phyloP scores from a whole-genome alignment of 305 asterid species.

The Solanum hybrid region DNA sequence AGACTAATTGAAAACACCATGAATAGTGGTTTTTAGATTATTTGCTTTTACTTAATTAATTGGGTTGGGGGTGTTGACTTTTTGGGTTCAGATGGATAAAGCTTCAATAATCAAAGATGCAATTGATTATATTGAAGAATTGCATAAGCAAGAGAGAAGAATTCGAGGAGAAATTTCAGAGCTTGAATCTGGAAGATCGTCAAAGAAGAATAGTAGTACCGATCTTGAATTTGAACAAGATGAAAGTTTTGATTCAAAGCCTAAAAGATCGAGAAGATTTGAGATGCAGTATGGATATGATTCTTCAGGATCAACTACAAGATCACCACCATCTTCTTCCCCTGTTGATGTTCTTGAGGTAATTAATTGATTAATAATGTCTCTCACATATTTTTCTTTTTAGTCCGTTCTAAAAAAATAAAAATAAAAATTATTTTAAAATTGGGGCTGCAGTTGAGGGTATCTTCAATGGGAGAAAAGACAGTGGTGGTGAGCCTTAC shows the following conservation, averaged over 20 bases:
- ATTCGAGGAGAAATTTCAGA: conserved; percentile 47
- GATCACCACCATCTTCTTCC: conserved; percentile 8
- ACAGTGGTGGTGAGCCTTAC: conserved; percentile 62
- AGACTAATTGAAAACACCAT: background rate
- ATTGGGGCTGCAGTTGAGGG: conserved; percentile 43
- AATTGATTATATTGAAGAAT: conserved; percentile 48
- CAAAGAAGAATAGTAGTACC: conserved; percentile 11
- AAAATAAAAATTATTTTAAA: no score
- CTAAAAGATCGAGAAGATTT: conserved; percentile 35
- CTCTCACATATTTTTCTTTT: background rate
- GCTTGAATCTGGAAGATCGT: conserved; percentile 31
- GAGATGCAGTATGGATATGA: conserved; percentile 21
- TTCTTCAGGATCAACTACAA: conserved; percentile 19
- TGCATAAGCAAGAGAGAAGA: conserved; percentile 51
- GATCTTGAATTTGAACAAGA: conserved; percentile 26
- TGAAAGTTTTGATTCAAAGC: conserved; percentile 22
- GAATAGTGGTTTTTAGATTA: background rate
- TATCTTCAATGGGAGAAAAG: conserved; percentile 56
- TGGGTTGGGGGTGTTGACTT: background rate
- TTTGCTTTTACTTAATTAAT: background rate
- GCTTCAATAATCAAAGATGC: conserved; percentile 89
- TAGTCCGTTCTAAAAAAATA: background rate
- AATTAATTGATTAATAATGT: no score
- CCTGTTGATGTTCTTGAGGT: conserved; percentile 77
- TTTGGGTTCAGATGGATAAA: conserved; percentile 55